A percentile compares a stretch with the other conserved stretches of the same genome.
These are phyloP conservation scores for Macrolepiota albuminosa DNA, from an alignment of 768 basidiomycete genomes.

Conservation along the genomic window DNA sequence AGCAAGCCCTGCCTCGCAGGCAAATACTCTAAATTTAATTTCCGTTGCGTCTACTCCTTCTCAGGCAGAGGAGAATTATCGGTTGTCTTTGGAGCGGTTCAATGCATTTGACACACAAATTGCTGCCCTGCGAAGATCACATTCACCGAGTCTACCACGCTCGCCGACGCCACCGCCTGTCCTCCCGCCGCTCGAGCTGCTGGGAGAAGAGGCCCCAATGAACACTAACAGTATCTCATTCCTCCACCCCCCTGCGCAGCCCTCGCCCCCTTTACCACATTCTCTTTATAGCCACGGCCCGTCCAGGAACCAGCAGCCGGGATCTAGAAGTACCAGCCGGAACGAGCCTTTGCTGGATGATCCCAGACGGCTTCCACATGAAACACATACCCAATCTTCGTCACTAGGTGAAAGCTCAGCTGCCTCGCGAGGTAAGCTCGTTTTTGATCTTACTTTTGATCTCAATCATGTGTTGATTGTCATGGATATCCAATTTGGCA, in stretches of 20 bases:
- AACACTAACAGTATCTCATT: constrained; percentile 16
- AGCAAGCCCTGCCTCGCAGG: constrained; percentile 9
- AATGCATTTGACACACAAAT: constrained; percentile 52
- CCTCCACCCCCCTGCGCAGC: constrained; percentile 20
- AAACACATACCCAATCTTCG: neutral
- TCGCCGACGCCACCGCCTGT: constrained; percentile 27
- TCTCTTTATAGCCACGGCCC: constrained; percentile 11
- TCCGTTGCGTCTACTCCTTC: constrained; percentile 6
- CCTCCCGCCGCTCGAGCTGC: constrained; percentile 30
- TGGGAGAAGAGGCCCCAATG: constrained; percentile 14
- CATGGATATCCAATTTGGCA: neutral
- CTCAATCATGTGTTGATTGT: neutral
- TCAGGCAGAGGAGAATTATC: constrained; percentile 31
- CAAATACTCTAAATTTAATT: neutral
- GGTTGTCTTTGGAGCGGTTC: constrained; percentile 46
- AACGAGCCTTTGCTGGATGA: constrained; percentile 1
- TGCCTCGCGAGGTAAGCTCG: constrained; percentile 7
- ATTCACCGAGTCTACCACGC: constrained; percentile 20
- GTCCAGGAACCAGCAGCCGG: constrained; percentile 7
- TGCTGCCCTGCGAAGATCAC: constrained; percentile 39
- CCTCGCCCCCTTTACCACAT: constrained; percentile 18
- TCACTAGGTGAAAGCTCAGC: neutral
- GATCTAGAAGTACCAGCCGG: constrained; percentile 6
- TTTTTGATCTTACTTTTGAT: neutral
- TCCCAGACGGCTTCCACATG: constrained; percentile 9